A percentile compares a stretch with the other conserved stretches of the same genome.
Conservation (phyloP, 345 rosid genomes). For the Camelina neglecta region DNA sequence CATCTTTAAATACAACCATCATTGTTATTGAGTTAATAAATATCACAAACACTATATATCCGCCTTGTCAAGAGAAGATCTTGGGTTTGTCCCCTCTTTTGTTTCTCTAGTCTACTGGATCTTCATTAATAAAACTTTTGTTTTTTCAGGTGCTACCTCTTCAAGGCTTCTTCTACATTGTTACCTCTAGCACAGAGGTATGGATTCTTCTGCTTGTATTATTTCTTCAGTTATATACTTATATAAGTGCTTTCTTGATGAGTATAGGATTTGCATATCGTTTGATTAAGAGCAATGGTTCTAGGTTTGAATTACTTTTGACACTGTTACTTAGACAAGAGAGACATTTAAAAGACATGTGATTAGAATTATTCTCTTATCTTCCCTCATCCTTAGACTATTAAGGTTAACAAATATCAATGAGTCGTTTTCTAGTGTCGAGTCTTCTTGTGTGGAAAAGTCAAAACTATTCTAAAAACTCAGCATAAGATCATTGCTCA, state of each 20-base stretch:
- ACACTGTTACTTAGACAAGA: slow-evolving; percentile 16
- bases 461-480: slow-evolving; percentile 28
- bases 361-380: slow-evolving; percentile 7
- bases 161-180: background rate
- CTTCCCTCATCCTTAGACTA: background rate
- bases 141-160: background rate
- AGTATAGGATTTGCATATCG: background rate
- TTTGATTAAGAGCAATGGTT: slow-evolving; percentile 5
- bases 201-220: background rate
- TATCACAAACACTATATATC: background rate
- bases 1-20: slow-evolving; percentile 12
- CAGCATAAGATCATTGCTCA: slow-evolving; percentile 2
- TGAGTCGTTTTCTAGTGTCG: slow-evolving; percentile 23
- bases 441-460: slow-evolving; percentile 31
- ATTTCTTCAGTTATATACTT: background rate
- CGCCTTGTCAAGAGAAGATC: slow-evolving; percentile 12
- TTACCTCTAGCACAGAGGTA: background rate
- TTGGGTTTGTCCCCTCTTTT: slow-evolving; percentile 25
- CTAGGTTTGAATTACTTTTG: slow-evolving; percentile 8
- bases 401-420: background rate
- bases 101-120: background rate
- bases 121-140: background rate
- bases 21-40: background rate
- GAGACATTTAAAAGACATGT: background rate
- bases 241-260: background rate